These are phyloP conservation scores for Pachyrhizus erosus DNA, from an alignment of 306 rosid species.

Conservation along the genomic window DNA sequence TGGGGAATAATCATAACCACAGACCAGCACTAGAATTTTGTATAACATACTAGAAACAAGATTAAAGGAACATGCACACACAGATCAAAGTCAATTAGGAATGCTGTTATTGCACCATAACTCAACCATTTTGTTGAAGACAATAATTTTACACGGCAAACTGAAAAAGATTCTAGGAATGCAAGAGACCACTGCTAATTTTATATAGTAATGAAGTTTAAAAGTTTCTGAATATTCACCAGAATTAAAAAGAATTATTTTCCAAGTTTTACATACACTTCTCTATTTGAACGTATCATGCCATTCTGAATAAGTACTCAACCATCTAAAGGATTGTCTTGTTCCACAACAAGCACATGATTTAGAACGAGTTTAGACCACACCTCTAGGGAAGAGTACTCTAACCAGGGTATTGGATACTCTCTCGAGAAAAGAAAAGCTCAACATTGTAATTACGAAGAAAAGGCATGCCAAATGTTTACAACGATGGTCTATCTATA, in stretches of 20 bases:
- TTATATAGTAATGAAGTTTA: background rate
- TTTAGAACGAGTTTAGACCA: background rate
- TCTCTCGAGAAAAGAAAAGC: background rate
- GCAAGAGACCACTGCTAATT: background rate
- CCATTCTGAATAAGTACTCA: background rate
- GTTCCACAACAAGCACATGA: background rate
- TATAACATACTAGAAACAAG: conserved; percentile 1
- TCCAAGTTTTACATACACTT: background rate
- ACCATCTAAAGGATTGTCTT: background rate
- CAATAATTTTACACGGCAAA: conserved; percentile 1
- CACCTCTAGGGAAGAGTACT: background rate
- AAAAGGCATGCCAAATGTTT: background rate
- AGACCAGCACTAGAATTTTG: background rate
- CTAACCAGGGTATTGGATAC: background rate
- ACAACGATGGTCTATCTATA: background rate
- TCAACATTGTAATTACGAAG: background rate
- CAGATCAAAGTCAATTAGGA: conserved; percentile 10
- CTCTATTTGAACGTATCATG: background rate
- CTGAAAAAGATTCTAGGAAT: background rate
- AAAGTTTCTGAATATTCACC: conserved; percentile 23
- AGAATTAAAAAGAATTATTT: background rate
- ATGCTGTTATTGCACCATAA: conserved; percentile 4
- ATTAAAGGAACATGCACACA: background rate
- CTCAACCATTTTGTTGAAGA: background rate
- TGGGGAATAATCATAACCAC: conserved; percentile 29